Percentiles rank a stretch among this genome's conserved stretches.
These are phyloP conservation scores for Globisporangium radiosum DNA, from an alignment of 352 stramenopile genomes.

Conservation along the genomic window DNA sequence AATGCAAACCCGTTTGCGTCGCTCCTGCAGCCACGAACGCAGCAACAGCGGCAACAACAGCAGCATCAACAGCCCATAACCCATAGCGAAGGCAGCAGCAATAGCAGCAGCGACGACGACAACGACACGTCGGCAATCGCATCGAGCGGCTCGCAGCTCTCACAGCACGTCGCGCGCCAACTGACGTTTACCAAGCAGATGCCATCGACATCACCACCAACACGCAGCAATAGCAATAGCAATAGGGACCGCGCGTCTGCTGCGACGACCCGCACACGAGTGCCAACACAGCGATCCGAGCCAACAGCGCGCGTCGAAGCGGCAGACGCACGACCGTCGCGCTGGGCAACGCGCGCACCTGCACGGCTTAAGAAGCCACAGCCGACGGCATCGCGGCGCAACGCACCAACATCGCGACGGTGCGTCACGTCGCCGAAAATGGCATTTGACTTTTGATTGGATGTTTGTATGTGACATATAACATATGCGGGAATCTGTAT, in stretches of 20 bases:
- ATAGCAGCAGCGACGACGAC: neutral
- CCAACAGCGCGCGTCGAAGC: slow-evolving; percentile 30
- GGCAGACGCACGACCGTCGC: slow-evolving; percentile 35
- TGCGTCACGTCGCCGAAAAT: slow-evolving; percentile 12
- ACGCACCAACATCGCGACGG: slow-evolving; percentile 28
- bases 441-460: neutral
- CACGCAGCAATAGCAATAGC: neutral
- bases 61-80: neutral
- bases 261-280: neutral
- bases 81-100: too few species aligned
- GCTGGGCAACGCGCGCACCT: slow-evolving; percentile 24
- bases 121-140: neutral
- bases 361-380: slow-evolving; percentile 1
- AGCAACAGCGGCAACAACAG: slow-evolving; percentile 12
- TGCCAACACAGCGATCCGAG: neutral
- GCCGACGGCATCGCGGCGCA: neutral
- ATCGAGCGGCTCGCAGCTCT: neutral
- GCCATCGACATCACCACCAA: neutral
- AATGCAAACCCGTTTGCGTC: slow-evolving; percentile 62
- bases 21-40: slow-evolving; percentile 39
- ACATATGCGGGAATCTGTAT: neutral
- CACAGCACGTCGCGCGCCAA: neutral
- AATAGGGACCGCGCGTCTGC: neutral
- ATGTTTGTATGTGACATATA: too few species aligned
- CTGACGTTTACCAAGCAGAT: neutral